phyloP scores from a whole-genome alignment of 116 monocot genomes.

The Papilionanthe hybrid region DNA sequence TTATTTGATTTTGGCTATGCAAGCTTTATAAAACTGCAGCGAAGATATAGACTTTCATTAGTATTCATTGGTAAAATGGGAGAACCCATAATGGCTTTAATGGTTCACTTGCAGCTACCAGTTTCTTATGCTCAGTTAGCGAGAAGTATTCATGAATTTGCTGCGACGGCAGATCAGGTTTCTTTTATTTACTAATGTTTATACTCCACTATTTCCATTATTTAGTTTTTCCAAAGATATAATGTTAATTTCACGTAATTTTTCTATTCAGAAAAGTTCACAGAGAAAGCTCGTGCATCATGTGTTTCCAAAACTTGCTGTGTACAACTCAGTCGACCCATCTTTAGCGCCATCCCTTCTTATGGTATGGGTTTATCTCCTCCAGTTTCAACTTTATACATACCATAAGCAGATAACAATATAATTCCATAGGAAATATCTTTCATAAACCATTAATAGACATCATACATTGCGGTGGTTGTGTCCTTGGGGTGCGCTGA shows the following conservation, averaged over 20 bases:
- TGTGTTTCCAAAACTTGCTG: slow-evolving; percentile 98
- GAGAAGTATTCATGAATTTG: slow-evolving; percentile 87
- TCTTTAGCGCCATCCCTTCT: slow-evolving; percentile 99
- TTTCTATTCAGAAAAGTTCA: slow-evolving; percentile 71
- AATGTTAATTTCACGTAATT: slow-evolving; percentile 2
- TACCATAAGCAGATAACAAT: not conserved
- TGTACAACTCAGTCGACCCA: slow-evolving; percentile 98
- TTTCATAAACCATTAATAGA: not conserved
- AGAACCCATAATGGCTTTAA: not conserved
- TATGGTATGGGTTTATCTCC: slow-evolving; percentile 54
- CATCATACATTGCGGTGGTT: not conserved
- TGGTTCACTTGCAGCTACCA: slow-evolving; percentile 36
- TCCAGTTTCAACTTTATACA: not conserved
- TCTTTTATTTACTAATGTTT: not conserved
- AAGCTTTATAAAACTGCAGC: not conserved
- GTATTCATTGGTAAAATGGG: not conserved
- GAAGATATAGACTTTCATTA: not conserved
- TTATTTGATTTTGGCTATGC: not conserved
- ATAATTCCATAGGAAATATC: not conserved
- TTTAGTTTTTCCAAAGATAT: not conserved
- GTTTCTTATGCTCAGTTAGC: slow-evolving; percentile 84
- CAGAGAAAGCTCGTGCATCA: slow-evolving; percentile 83
- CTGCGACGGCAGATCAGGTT: slow-evolving; percentile 88
- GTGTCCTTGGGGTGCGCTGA: too few species aligned
- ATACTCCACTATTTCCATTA: slow-evolving; percentile 2